Conservation (phyloP, 768 basidiomycete genomes). For the Boletus pseudo-olivaceus region DNA sequence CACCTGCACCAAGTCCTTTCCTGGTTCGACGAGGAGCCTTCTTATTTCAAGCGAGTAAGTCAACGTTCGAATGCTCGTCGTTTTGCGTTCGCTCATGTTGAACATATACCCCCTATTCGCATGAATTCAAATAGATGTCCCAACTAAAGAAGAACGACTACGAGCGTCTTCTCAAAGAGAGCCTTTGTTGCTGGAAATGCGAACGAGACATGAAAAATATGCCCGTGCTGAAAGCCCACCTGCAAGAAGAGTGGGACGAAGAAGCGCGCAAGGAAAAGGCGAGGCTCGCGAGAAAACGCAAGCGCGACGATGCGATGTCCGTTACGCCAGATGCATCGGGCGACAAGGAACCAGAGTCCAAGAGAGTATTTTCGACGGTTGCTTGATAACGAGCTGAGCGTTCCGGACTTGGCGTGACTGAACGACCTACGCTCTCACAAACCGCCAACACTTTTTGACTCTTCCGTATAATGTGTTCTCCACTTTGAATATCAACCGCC, state of each 20-base stretch:
- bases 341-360: slow-evolving; percentile 9
- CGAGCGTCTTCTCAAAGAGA: slow-evolving; percentile 64
- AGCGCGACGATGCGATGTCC: slow-evolving; percentile 18
- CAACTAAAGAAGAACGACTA: slow-evolving; percentile 49
- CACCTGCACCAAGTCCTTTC: slow-evolving; percentile 71
- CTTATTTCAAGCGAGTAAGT: slow-evolving; percentile 51
- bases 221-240: slow-evolving; percentile 68
- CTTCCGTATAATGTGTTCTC: background rate
- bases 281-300: slow-evolving; percentile 40
- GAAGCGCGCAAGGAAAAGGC: slow-evolving; percentile 41
- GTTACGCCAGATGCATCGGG: background rate
- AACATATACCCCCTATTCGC: background rate
- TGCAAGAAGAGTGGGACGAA: slow-evolving; percentile 70
- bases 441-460: background rate
- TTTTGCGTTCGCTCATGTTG: background rate
- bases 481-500: slow-evolving; percentile 5
- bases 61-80: background rate
- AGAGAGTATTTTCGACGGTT: slow-evolving; percentile 7
- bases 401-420: background rate
- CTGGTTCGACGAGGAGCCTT: slow-evolving; percentile 71
- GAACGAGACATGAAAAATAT: slow-evolving; percentile 61
- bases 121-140: slow-evolving; percentile 42
- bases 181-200: slow-evolving; percentile 71
- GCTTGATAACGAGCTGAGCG: slow-evolving; percentile 1
- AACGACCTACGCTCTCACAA: background rate